These are phyloP conservation scores for Lignosus rhinocerotis DNA, from an alignment of 1,284 basidiomycete genomes.

Conservation along the genomic window DNA sequence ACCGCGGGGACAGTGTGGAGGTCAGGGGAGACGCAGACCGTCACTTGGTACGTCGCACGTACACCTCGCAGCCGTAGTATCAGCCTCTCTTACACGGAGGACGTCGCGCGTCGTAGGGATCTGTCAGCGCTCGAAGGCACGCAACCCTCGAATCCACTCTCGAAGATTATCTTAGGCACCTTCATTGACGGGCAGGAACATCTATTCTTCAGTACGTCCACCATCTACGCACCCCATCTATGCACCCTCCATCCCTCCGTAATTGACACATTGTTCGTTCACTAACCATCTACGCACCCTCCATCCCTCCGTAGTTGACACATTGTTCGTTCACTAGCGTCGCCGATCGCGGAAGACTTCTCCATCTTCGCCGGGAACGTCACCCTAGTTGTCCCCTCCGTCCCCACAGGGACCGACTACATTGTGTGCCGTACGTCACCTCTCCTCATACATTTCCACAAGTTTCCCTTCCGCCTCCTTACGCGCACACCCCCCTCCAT, in stretches of 20 bases:
- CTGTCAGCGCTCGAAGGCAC: conserved; percentile 6
- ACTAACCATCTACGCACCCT: conserved; percentile 3
- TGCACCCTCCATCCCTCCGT: background rate
- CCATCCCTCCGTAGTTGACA: background rate
- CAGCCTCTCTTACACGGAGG: background rate
- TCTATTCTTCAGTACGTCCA: conserved; percentile 34
- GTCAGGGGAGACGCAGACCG: conserved; percentile 10
- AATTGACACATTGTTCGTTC: background rate
- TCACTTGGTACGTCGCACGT: conserved; percentile 12
- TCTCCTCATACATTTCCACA: background rate
- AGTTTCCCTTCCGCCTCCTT: background rate
- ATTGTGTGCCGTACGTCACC: conserved; percentile 31
- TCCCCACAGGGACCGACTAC: conserved; percentile 28
- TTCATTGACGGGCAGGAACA: conserved; percentile 35
- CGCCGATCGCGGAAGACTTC: conserved; percentile 30
- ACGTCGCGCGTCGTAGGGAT: background rate
- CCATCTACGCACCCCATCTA: background rate
- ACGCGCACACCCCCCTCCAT: background rate
- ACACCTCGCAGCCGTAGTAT: background rate
- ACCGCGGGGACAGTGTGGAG: conserved; percentile 14
- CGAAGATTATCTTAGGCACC: conserved; percentile 38
- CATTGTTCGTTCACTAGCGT: conserved; percentile 16
- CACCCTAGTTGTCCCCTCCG: conserved; percentile 29
- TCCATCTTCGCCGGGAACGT: conserved; percentile 27
- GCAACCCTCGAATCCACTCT: conserved; percentile 33